These are phyloP conservation scores for Tetradesmus lagerheimii DNA, from an alignment of 139 green algal species.

Conservation along the genomic window DNA sequence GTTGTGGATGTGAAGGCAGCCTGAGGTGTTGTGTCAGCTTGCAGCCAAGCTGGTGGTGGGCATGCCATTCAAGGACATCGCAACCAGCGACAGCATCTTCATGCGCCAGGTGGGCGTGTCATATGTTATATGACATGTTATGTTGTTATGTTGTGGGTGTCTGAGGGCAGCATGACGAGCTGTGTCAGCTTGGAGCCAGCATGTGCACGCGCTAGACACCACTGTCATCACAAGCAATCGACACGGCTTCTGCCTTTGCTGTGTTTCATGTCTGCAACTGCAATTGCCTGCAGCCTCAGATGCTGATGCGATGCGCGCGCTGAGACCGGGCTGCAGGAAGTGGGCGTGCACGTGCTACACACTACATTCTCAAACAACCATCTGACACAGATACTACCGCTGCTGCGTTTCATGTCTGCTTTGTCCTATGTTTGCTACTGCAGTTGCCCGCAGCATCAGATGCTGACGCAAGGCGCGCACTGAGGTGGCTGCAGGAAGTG, in stretches of 20 bases:
- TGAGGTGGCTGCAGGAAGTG: constrained; percentile 91
- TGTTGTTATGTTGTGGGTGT: too few species aligned
- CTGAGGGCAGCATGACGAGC: too few species aligned
- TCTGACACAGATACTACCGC: too few species aligned
- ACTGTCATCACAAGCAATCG: too few species aligned
- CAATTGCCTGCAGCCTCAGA: constrained; percentile 74
- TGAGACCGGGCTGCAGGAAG: constrained; percentile 93
- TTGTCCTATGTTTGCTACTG: neutral
- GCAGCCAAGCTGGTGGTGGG: constrained; percentile 93
- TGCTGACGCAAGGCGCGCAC: constrained; percentile 68
- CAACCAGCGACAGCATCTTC: constrained; percentile 92
- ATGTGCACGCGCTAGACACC: too few species aligned
- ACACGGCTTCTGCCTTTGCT: too few species aligned
- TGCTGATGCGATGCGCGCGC: constrained; percentile 68
- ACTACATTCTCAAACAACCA: too few species aligned
- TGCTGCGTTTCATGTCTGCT: too few species aligned
- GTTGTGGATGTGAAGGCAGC: too few species aligned
- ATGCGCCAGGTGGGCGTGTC: constrained; percentile 69
- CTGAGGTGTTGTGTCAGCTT: too few species aligned
- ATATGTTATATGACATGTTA: too few species aligned
- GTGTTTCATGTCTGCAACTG: neutral
- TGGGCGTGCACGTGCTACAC: too few species aligned
- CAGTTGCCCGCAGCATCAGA: constrained; percentile 75
- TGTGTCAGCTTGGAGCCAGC: constrained; percentile 54
- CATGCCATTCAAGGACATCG: constrained; percentile 99